Percentiles rank a stretch among this genome's conserved stretches.
Conservation (phyloP, 108 stramenopile species). For the Aurantiochytrium sp. region DNA sequence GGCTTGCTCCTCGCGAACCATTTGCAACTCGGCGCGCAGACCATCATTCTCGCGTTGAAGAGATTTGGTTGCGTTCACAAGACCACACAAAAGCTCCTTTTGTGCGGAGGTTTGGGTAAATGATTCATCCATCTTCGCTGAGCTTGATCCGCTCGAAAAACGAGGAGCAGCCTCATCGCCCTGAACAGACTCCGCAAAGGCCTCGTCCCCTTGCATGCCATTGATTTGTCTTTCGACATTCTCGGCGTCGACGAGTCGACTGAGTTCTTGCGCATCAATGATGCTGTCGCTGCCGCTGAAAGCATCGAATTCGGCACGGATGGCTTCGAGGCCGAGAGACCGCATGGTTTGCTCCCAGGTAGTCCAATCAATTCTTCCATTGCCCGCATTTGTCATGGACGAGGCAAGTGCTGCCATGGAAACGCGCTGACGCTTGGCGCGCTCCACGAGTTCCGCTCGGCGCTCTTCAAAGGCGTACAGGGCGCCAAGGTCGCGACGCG, state of each 20-base stretch:
- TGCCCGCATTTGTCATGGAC: not conserved
- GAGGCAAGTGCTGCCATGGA: not conserved
- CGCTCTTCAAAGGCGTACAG: too few species aligned
- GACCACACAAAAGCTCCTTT: not conserved
- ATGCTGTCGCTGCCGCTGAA: not conserved
- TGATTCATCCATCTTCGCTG: not conserved
- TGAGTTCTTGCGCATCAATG: not conserved
- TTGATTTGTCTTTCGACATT: not conserved
- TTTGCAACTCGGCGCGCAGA: slow-evolving; percentile 1
- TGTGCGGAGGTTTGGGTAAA: not conserved
- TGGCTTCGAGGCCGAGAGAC: not conserved
- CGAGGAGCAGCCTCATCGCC: not conserved
- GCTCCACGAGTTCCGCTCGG: too few species aligned
- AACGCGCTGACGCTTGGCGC: not conserved
- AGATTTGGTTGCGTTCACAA: not conserved
- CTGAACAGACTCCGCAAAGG: not conserved
- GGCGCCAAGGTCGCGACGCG: not conserved
- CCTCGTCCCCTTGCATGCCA: not conserved
- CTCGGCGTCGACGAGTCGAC: not conserved
- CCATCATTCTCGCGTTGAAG: not conserved
- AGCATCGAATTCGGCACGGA: not conserved
- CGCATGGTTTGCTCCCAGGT: not conserved
- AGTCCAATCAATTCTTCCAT: not conserved
- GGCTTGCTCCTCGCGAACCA: not conserved
- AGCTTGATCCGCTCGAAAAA: not conserved